Base-by-base conservation (phyloP, 768 basidiomycete genomes). In the Xerocomellus intermedius region DNA sequence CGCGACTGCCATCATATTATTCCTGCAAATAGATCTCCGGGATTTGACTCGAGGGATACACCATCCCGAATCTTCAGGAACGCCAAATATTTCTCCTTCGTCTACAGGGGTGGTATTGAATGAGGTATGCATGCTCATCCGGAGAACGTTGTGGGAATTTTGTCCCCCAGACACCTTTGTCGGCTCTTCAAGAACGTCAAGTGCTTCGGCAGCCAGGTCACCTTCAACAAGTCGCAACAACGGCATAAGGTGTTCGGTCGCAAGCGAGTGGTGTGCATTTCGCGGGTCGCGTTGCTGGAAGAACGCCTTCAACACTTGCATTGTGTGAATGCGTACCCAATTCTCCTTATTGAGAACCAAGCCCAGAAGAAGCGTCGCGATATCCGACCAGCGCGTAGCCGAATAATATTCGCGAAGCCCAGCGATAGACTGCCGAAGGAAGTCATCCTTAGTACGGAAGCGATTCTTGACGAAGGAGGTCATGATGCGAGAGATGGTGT, bases 101-200 rank as follows among this genome's bases (percentile, higher is more conserved):
- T 87, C 82, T 12, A 79, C 74, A 41, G 78, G 74, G 24, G 74
- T 66, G 28, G 74, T 67, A 33, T 72, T 69, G 16, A 78, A 69
- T 28, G 78, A 80, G 22, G 79, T 67, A 59, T 89, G 86, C 83
- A 94, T 86, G 70, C 93, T 94, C 91, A 95, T 93, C 7, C 91
- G 83, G 22, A 95, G 77, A n/a, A 94, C 89, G 60, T 92, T 88
- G 55, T 88, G 88, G 1, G 91, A 90, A 0, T 86, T 80, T 44
- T 83, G 85, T 22, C 89, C 87, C 41, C 85, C 83, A 1, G 84
- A 83, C 73, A 94, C 87, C 19, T 80, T 82, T 71, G 91, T 84
- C 0, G 94, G 94, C 62, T 94, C 89, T 63, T 97, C 94, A 7
- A 98, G 79, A n/a, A 98, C 92, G 45, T 95, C 94, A 44, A 98